These are phyloP conservation scores for Mitragyna speciosa DNA, from an alignment of 257 asterid species.

Conservation along the genomic window DNA sequence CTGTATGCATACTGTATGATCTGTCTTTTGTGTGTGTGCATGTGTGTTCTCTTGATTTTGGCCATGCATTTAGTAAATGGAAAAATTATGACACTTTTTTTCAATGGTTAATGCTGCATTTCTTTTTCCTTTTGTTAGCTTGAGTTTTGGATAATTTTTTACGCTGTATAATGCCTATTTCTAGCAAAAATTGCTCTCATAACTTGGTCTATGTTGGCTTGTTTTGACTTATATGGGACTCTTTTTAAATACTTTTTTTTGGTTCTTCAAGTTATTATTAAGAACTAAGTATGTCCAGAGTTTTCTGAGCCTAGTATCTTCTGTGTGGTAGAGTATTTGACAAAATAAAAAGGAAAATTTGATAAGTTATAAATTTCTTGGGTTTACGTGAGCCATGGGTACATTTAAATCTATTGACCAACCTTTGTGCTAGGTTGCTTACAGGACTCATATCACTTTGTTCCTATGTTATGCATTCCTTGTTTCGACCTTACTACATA, in stretches of 20 bases:
- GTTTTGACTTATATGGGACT: background rate
- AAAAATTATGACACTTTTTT: too few relatives aligned
- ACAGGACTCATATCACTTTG: too few relatives aligned
- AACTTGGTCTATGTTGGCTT: background rate
- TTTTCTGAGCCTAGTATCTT: background rate
- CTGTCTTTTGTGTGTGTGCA: background rate
- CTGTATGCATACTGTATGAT: background rate
- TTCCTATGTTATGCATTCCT: too few relatives aligned
- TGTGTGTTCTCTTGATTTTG: background rate
- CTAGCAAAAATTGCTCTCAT: background rate
- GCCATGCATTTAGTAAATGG: background rate
- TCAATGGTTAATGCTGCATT: background rate
- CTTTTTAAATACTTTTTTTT: background rate
- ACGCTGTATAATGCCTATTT: background rate
- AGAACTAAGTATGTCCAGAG: background rate
- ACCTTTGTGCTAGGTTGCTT: background rate
- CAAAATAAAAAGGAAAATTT: background rate
- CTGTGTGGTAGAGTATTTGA: background rate
- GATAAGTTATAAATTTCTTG: background rate
- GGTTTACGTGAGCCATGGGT: background rate
- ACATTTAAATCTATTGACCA: background rate
- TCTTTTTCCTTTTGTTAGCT: background rate
- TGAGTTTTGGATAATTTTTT: background rate
- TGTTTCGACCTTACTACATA: background rate
- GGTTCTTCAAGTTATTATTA: too few relatives aligned